These are phyloP conservation scores for Candida boidinii DNA, from an alignment of 805 yeast species.

Conservation along the genomic window DNA sequence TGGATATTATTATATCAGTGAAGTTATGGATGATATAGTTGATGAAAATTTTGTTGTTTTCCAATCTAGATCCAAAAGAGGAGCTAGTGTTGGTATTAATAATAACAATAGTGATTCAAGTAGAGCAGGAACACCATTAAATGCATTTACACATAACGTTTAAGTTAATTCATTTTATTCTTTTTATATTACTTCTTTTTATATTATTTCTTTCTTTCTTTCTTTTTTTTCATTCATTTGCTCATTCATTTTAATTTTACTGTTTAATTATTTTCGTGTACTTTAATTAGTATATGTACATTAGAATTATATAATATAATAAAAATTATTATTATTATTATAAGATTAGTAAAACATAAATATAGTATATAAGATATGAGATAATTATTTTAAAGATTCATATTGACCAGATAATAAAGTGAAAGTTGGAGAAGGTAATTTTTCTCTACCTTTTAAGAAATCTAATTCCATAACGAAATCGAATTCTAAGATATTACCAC, in stretches of 20 bases:
- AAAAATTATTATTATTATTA: too few relatives aligned
- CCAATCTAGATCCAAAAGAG: conserved; percentile 17
- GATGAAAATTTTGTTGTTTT: conserved; percentile 23
- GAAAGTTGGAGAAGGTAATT: conserved; percentile 77
- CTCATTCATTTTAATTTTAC: too few relatives aligned
- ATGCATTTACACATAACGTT: conserved; percentile 25
- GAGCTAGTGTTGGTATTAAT: conserved; percentile 8
- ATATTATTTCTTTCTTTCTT: too few relatives aligned
- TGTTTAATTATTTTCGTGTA: too few relatives aligned
- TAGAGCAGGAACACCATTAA: conserved; percentile 18
- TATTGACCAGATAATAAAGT: conserved; percentile 81
- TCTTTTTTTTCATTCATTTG: too few relatives aligned
- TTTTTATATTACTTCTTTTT: too few relatives aligned
- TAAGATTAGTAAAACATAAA: background rate
- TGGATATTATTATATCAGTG: conserved; percentile 69
- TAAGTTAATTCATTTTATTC: conserved; percentile 6
- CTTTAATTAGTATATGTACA: too few relatives aligned
- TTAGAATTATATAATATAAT: too few relatives aligned
- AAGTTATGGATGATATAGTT: conserved; percentile 37
- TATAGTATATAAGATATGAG: background rate
- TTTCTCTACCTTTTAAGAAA: conserved; percentile 89
- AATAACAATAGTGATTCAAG: conserved; percentile 7
- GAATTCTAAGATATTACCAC: conserved; percentile 71
- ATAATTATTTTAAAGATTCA: conserved; percentile 28
- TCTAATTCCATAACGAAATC: conserved; percentile 90